phyloP scores from a whole-genome alignment of 768 basidiomycete species.

The Hortiboletus flavorubellus region DNA sequence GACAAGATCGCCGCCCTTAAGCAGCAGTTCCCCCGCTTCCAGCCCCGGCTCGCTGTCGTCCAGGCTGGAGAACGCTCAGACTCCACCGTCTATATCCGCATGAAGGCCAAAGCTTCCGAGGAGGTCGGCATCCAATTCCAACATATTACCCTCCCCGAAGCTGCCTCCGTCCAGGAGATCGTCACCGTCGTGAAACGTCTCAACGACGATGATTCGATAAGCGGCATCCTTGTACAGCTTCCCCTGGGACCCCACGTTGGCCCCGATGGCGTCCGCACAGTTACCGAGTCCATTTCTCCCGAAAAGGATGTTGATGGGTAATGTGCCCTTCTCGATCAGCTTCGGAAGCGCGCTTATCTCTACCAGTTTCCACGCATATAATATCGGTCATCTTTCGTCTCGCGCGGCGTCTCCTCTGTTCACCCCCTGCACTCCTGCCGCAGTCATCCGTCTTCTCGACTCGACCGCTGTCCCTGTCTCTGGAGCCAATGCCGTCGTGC shows the following conservation, averaged over 20 bases:
- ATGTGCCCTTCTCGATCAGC: slow-evolving; percentile 21
- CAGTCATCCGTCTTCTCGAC: slow-evolving; percentile 87
- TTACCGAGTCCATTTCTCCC: slow-evolving; percentile 93
- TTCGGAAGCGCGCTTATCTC: slow-evolving; percentile 2
- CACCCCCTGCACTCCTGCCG: slow-evolving; percentile 92
- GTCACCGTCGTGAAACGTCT: slow-evolving; percentile 74
- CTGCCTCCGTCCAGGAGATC: slow-evolving; percentile 69
- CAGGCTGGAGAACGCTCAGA: slow-evolving; percentile 93
- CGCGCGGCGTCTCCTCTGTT: slow-evolving; percentile 88
- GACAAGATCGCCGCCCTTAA: slow-evolving; percentile 62
- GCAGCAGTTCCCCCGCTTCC: slow-evolving; percentile 78
- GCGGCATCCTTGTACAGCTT: slow-evolving; percentile 93
- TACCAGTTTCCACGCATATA: slow-evolving; percentile 92
- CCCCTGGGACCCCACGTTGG: slow-evolving; percentile 84
- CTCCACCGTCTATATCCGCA: slow-evolving; percentile 89
- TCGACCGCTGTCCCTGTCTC: slow-evolving; percentile 74
- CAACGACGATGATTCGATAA: slow-evolving; percentile 77
- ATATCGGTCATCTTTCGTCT: slow-evolving; percentile 92
- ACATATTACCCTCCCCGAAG: slow-evolving; percentile 71
- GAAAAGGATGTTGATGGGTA: slow-evolving; percentile 98
- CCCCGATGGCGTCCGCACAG: slow-evolving; percentile 77
- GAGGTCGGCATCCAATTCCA: slow-evolving; percentile 89
- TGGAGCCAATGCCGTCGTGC: slow-evolving; percentile 84
- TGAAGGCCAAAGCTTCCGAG: slow-evolving; percentile 95
- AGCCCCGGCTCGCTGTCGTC: slow-evolving; percentile 86